These are phyloP conservation scores for Croton setiger DNA, from an alignment of 441 rosid genomes.

Conservation along the genomic window DNA sequence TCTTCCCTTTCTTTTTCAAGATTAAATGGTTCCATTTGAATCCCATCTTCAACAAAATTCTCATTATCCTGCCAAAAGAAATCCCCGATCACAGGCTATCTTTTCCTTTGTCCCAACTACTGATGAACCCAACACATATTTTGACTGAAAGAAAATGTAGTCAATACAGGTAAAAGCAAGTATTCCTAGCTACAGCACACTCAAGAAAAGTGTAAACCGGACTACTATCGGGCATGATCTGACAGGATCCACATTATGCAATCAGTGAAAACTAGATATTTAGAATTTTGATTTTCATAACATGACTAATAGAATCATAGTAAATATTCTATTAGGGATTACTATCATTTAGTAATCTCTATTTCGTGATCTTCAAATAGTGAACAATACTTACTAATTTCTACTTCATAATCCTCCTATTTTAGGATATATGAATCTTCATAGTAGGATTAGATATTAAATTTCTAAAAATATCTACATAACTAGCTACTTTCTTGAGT, in stretches of 20 bases:
- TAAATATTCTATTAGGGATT: no score
- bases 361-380: no score
- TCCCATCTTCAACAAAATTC: conserved; percentile 78
- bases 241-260: neutral
- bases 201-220: neutral
- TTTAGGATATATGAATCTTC: no score
- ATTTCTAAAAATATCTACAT: no score
- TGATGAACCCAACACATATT: conserved; percentile 19
- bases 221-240: neutral
- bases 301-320: no score
- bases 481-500: no score
- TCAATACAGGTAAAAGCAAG: conserved; percentile 14
- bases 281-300: no score
- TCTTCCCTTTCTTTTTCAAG: conserved; percentile 90
- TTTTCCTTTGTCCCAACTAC: conserved; percentile 18
- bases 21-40: conserved; percentile 91
- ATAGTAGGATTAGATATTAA: no score
- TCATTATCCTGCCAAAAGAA: conserved; percentile 64
- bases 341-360: no score
- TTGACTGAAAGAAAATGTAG: conserved; percentile 18
- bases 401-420: no score
- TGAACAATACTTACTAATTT: no score
- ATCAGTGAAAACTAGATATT: neutral
- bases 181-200: conserved; percentile 5
- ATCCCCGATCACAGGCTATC: conserved; percentile 26